phyloP scores from a whole-genome alignment of 1,284 basidiomycete genomes.

The Coniophora puteana region DNA sequence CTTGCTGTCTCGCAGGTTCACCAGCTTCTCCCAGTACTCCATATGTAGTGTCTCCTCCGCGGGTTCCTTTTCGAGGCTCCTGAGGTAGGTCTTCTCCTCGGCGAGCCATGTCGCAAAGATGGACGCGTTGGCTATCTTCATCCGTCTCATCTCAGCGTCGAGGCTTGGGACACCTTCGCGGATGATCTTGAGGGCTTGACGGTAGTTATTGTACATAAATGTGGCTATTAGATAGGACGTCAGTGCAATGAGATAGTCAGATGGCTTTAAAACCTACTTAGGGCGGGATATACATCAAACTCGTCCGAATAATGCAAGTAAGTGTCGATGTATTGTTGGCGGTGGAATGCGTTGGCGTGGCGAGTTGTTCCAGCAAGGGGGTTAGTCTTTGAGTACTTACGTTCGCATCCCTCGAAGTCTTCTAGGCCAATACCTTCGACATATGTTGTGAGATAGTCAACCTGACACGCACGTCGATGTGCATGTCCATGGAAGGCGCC shows the following conservation, averaged over 20 bases:
- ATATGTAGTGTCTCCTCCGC: background rate
- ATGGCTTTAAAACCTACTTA: background rate
- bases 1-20: background rate
- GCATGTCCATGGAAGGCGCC: constrained; percentile 14
- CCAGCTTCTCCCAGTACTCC: constrained; percentile 6
- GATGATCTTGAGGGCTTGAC: constrained; percentile 3
- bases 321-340: background rate
- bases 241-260: background rate
- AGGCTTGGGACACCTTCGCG: background rate
- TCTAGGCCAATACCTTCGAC: constrained; percentile 2
- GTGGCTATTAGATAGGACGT: background rate
- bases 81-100: constrained; percentile 3
- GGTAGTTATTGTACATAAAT: constrained; percentile 5
- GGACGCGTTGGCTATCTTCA: background rate
- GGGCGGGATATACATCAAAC: constrained; percentile 1
- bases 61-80: background rate
- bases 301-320: constrained; percentile 2
- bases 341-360: constrained; percentile 2
- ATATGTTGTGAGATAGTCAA: constrained; percentile 2
- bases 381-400: constrained; percentile 3
- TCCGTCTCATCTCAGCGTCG: constrained; percentile 3
- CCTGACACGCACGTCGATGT: constrained; percentile 7
- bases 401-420: constrained; percentile 3
- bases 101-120: background rate
- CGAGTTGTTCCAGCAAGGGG: background rate